Base-by-base conservation (phyloP, 495 filamentous ascomycete species). In the Pyrenula aspistea region DNA sequence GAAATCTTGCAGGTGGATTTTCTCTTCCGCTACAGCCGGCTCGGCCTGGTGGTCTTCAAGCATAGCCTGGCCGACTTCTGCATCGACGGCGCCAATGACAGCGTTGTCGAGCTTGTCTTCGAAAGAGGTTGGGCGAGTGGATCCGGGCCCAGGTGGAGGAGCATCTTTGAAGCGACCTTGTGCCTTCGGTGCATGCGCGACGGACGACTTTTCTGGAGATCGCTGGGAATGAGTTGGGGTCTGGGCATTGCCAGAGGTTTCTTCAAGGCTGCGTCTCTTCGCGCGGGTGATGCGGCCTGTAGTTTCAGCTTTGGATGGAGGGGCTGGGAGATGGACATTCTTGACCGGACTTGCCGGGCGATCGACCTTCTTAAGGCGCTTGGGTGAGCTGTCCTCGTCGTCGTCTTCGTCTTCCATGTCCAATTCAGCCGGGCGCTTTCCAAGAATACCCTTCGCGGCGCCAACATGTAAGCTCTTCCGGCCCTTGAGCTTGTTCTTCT, bases 1-100 rank as follows among this genome's bases (percentile, higher is more conserved):
- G 70, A 98, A 98, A 42, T 95, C 86, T 62, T 95, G 88, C 1
- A 98, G 75, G 53, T 91, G 85, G 23, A 98, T 91, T 12, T 83
- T 81, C 56, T 88, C 84, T 51, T 42, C 31, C 8, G 8, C 15
- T n/a, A n/a, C n/a, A 4, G 31, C 31, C 8, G 31, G 31, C 31
- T 42, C 8, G 15, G 4, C 15, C 8, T 42, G 8, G 15, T 42
- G 31, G 31, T 8, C 31, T 8, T 42, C 31, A 15, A 15, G 15
- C 31, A 42, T 42, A 15, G 31, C 31, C 15, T 42, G 31, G 15
- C 31, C 31, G 31, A 42, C 31, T 42, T 42, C 31, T 42, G 31
- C 31, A 42, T 42, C 31, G 15, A 42, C 31, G 31, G 31, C 15
- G 15, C 31, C 31, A 15, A 42, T 4, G 8, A 42, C 31, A 15